phyloP scores from a whole-genome alignment of 768 basidiomycete genomes.

The Tulasnella sp. region DNA sequence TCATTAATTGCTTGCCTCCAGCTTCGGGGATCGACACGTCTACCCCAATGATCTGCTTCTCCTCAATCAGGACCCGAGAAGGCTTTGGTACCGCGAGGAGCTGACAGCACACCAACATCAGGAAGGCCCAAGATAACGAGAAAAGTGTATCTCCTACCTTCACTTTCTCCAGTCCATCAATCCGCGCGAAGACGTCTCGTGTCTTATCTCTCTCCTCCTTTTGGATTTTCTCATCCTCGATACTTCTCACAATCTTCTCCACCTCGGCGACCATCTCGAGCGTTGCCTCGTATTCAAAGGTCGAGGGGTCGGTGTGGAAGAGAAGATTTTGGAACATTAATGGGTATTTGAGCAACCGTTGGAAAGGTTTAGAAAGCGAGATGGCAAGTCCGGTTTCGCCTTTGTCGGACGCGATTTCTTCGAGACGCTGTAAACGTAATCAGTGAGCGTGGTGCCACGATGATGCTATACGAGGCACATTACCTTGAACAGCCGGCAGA shows the following conservation, averaged over 20 bases:
- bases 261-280: slow-evolving; percentile 96
- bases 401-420: slow-evolving; percentile 72
- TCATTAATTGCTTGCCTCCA: neutral
- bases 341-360: slow-evolving; percentile 93
- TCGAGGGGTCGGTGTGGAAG: slow-evolving; percentile 94
- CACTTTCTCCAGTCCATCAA: slow-evolving; percentile 93
- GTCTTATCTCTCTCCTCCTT: slow-evolving; percentile 96
- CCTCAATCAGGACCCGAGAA: slow-evolving; percentile 80
- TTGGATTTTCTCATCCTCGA: slow-evolving; percentile 97
- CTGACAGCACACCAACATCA: slow-evolving; percentile 29
- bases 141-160: slow-evolving; percentile 48
- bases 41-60: slow-evolving; percentile 38
- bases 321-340: slow-evolving; percentile 95
- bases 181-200: slow-evolving; percentile 89
- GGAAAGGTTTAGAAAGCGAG: slow-evolving; percentile 94
- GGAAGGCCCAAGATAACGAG: neutral
- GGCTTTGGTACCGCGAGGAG: slow-evolving; percentile 81
- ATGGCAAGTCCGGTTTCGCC: slow-evolving; percentile 95
- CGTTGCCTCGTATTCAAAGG: slow-evolving; percentile 95
- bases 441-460: neutral
- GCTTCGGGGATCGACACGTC: slow-evolving; percentile 36
- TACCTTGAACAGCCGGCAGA: slow-evolving; percentile 62
- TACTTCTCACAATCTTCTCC: slow-evolving; percentile 90
- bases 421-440: slow-evolving; percentile 49
- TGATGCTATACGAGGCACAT: neutral